Conservation (phyloP, 352 stramenopile genomes). For the Peronospora farinosa region DNA sequence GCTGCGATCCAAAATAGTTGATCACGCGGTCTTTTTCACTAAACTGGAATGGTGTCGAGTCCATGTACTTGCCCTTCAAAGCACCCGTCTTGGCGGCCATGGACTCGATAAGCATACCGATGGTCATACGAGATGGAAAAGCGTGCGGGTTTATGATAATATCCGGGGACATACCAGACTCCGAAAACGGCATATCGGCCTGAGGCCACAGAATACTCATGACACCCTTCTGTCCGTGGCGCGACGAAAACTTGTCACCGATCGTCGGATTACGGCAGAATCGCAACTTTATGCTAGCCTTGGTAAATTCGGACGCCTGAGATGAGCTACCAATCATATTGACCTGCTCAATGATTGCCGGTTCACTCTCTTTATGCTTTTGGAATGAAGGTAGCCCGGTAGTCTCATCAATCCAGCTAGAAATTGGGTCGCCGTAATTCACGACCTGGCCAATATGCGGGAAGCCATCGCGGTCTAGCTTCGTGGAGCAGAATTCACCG, state of each 20-base stretch:
- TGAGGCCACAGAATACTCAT: conserved; percentile 99
- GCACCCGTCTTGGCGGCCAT: conserved; percentile 99
- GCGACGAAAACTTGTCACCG: conserved; percentile 99
- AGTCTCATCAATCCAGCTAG: conserved; percentile 93
- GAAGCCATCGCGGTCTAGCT: conserved; percentile 95
- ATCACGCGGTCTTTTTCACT: conserved; percentile 97
- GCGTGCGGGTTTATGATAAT: conserved; percentile 99
- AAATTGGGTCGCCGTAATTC: conserved; percentile 93
- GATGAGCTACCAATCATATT: conserved; percentile 74
- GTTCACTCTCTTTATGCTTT: conserved; percentile 98
- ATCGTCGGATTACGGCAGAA: conserved; percentile 99
- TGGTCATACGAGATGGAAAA: conserved; percentile 98
- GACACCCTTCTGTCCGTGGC: conserved; percentile 99
- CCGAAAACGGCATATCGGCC: conserved; percentile 98
- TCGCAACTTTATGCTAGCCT: conserved; percentile 94
- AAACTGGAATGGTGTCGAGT: conserved; percentile 99
- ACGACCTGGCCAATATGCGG: conserved; percentile 93
- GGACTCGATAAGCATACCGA: conserved; percentile 94
- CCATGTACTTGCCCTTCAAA: conserved; percentile 95
- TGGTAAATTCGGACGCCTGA: conserved; percentile 72
- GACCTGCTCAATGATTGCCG: conserved; percentile 94
- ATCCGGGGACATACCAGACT: conserved; percentile 97
- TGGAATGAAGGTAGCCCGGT: conserved; percentile 86
- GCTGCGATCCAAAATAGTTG: conserved; percentile 98
- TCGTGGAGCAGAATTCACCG: conserved; percentile 56